phyloP scores from a whole-genome alignment of 1,139 yeast genomes.

The Magnusiomyces paraingens region DNA sequence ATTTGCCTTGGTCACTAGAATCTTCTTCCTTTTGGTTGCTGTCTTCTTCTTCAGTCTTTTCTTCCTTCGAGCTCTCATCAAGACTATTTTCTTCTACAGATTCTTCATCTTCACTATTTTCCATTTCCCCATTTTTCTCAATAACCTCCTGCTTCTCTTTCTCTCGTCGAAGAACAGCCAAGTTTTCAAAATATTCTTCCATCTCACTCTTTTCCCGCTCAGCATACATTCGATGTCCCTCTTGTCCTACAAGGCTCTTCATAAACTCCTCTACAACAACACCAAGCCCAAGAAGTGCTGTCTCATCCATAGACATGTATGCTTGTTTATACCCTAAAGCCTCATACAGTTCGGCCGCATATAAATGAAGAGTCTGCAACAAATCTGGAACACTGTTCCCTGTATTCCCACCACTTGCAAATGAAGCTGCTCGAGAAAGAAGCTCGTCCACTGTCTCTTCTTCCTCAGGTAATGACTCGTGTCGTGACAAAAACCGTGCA shows the following conservation, averaged over 20 bases:
- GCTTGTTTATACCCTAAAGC: constrained; percentile 12
- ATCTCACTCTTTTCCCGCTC: constrained; percentile 1
- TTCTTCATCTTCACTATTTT: constrained; percentile 4
- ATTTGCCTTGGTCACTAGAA: not conserved
- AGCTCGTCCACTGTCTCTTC: not conserved
- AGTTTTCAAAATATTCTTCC: not conserved
- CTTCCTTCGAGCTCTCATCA: constrained; percentile 3
- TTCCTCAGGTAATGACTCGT: not conserved
- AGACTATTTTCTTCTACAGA: constrained; percentile 6
- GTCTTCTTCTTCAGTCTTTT: not conserved
- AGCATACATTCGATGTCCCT: constrained; percentile 26
- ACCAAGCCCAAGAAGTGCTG: constrained; percentile 32
- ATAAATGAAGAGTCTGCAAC: constrained; percentile 23
- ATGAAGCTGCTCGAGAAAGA: no score
- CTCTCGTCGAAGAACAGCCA: not conserved
- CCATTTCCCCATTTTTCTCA: not conserved
- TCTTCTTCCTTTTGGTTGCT: not conserved
- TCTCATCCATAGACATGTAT: constrained; percentile 26
- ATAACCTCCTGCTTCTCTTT: constrained; percentile 8
- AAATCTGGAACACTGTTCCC: constrained; percentile 13
- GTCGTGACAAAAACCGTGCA: not conserved
- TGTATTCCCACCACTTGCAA: no score
- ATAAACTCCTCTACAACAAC: constrained; percentile 32
- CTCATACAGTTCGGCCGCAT: constrained; percentile 22
- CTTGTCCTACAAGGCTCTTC: constrained; percentile 24